Percentiles rank a stretch among this genome's conserved stretches.
phyloP scores from a whole-genome alignment of 2,329 filamentous ascomycete species.

The Aspergillus ustus region DNA sequence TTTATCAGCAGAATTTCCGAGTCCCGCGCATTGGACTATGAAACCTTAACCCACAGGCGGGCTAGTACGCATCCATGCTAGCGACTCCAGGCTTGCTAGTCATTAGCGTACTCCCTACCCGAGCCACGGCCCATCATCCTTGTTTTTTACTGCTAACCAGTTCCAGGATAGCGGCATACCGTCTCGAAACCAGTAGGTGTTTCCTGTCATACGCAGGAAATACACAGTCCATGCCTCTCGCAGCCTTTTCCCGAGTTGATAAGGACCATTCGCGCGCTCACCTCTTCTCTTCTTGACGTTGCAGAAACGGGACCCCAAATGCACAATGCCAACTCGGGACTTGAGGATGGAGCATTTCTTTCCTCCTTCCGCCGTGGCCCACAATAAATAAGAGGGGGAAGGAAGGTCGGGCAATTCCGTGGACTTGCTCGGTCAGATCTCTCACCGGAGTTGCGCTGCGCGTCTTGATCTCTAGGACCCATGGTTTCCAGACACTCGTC shows the following conservation, averaged over 20 bases:
- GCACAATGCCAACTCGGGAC: slow-evolving; percentile 18
- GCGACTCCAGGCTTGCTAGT: background rate
- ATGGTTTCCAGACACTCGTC: background rate
- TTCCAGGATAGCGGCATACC: slow-evolving; percentile 17
- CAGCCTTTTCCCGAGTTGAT: slow-evolving; percentile 6
- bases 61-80: slow-evolving; percentile 11
- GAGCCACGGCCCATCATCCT: slow-evolving; percentile 19
- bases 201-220: slow-evolving; percentile 11
- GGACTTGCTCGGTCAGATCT: background rate
- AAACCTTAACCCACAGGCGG: slow-evolving; percentile 14
- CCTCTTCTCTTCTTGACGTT: slow-evolving; percentile 1
- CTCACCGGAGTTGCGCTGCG: background rate
- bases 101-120: slow-evolving; percentile 19
- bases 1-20: slow-evolving; percentile 27
- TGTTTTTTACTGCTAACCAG: slow-evolving; percentile 21
- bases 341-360: background rate
- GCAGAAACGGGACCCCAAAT: background rate
- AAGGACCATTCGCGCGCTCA: background rate
- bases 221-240: background rate
- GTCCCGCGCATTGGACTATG: slow-evolving; percentile 23
- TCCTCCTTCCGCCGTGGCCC: slow-evolving; percentile 6
- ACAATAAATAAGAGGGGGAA: background rate
- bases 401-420: background rate
- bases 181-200: background rate
- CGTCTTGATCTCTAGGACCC: background rate